Evolutionary conservation across 2,329 filamentous ascomycete species (phyloP), one percentile per base, ranked within the genome.

Genomic region (Ophiostoma ips): DNA sequence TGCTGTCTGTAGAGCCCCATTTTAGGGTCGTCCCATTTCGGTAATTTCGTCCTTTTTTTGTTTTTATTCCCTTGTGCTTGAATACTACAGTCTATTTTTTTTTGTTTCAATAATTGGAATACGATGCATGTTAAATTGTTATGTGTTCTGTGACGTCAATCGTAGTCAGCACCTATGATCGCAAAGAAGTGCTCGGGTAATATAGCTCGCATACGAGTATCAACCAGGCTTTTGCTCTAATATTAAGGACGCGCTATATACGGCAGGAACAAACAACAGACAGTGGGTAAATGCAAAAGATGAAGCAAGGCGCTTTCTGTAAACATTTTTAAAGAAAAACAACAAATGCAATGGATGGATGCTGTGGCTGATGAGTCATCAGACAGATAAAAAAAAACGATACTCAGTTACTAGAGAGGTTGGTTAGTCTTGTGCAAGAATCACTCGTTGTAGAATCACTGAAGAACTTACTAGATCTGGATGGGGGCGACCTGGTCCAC

Each of bases 401-500:
- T n/a, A 28, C 24, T 41, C 10, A 41, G 38, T 41, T 41, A 21
- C 38, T 41, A 24, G n/a, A 24, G 15, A n/a, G 4, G 7, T n/a
- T 30, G n/a, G 11, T 16, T 13, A 16, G 15, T n/a, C 3, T n/a
- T 10, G 15, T 30, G 6, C 7, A 24, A 7, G 24, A 33, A 18
- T 40, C 24, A 40, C 19, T 98, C 98, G 61, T 98, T 96, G 68
- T 95, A 88, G 67, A 98, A 28, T 28, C 24, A 28, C 24, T 28
- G 6, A 9, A 21, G 11, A 40, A 35, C 38, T 41, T 41, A 41
- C 24, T 98, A 98, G 61, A 98, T 96, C 68, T 95, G 88, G 67
- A 98, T 72, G 51, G 92, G 92, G 59, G 92, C 94, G 63, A 98
- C 83, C 65, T 94, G 84, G 65, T 98, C 92, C 50, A 96, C 87